phyloP scores from a whole-genome alignment of 169 alveolate species.

The Plasmodium blacklocki region DNA sequence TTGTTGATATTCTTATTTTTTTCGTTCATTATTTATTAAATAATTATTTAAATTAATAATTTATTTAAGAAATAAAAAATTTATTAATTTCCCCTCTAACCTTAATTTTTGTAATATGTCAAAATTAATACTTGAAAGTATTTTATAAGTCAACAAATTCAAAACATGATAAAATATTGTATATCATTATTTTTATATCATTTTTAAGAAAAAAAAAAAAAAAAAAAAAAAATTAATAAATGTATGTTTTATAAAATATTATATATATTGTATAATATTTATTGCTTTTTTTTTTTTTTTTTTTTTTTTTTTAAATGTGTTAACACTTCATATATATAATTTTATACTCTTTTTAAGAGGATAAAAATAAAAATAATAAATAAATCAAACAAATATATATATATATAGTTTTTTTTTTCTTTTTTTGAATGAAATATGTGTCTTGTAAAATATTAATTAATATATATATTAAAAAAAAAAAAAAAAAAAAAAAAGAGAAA shows the following conservation, averaged over 20 bases:
- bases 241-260: too few relatives aligned
- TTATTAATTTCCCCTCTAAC: conserved; percentile 11
- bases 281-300: background rate
- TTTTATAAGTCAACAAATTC: conserved; percentile 25
- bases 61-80: conserved; percentile 31
- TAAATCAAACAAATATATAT: too few relatives aligned
- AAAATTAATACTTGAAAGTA: conserved; percentile 10
- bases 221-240: background rate
- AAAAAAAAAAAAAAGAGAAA: too few relatives aligned
- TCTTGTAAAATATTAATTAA: too few relatives aligned
- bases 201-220: background rate
- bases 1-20: background rate
- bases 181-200: background rate
- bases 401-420: too few relatives aligned
- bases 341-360: too few relatives aligned
- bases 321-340: background rate
- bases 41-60: background rate
- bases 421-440: too few relatives aligned
- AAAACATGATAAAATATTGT: conserved; percentile 2
- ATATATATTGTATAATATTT: conserved; percentile 1
- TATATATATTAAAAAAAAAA: too few relatives aligned
- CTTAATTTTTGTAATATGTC: conserved; percentile 14
- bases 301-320: background rate
- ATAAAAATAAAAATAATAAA: too few relatives aligned
- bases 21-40: background rate